phyloP scores from a whole-genome alignment of 2,329 filamentous ascomycete species.

The Talaromyces sp. region DNA sequence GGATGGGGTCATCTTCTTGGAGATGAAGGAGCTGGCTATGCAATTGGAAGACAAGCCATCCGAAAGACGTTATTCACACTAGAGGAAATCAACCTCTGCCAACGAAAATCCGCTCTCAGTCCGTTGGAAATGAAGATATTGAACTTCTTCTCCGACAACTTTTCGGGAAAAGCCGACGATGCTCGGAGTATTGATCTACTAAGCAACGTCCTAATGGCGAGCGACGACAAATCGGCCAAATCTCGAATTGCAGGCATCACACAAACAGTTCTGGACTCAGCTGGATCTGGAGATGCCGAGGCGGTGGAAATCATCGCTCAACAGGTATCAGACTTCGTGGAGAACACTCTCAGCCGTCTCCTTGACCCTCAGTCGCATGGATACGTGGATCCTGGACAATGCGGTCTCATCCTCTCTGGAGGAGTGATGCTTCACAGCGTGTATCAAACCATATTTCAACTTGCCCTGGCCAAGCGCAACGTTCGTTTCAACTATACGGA shows the following conservation, averaged over 20 bases:
- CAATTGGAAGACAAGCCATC: constrained; percentile 36
- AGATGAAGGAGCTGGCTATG: constrained; percentile 42
- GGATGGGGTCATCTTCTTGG: constrained; percentile 44
- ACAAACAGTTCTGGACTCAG: constrained; percentile 3
- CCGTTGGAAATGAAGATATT: constrained; percentile 4
- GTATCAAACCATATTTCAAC: constrained; percentile 9
- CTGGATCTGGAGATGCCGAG: constrained; percentile 7
- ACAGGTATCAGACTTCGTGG: constrained; percentile 7
- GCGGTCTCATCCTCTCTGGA: constrained; percentile 10
- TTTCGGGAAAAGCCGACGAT: background rate
- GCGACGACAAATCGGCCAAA: constrained; percentile 5
- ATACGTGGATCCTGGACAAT: constrained; percentile 3
- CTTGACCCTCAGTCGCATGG: constrained; percentile 5
- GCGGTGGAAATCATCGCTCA: constrained; percentile 8
- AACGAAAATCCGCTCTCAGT: background rate
- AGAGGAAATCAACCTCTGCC: constrained; percentile 23
- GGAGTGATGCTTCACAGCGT: constrained; percentile 12
- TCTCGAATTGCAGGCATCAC: constrained; percentile 6
- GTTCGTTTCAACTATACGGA: constrained; percentile 9
- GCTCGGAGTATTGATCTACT: constrained; percentile 2
- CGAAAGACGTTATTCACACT: constrained; percentile 27
- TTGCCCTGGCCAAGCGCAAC: background rate
- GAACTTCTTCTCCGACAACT: background rate
- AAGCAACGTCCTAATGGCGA: constrained; percentile 5
- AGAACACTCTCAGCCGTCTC: constrained; percentile 4